A percentile compares a stretch with the other conserved stretches of the same genome.
phyloP scores from a whole-genome alignment of 2,329 filamentous ascomycete species.

The Hymenoscyphus fructigenus region DNA sequence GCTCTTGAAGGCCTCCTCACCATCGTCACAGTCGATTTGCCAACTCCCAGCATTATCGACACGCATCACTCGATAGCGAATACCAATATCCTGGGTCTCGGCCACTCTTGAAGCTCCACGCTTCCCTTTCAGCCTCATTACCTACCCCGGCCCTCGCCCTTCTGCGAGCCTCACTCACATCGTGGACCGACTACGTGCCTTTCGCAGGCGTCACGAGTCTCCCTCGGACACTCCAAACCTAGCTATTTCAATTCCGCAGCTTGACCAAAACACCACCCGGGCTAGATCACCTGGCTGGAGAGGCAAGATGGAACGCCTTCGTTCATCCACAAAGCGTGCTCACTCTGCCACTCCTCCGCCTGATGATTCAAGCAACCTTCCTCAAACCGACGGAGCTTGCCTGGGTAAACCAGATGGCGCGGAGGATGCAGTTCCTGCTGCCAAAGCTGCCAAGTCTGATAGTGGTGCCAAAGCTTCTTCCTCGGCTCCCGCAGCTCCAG shows the following conservation, averaged over 20 bases:
- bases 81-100: neutral
- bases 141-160: neutral
- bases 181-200: constrained; percentile 36
- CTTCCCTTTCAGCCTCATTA: constrained; percentile 10
- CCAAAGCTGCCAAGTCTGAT: constrained; percentile 5
- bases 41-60: neutral
- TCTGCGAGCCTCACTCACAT: constrained; percentile 17
- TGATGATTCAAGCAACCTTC: constrained; percentile 11
- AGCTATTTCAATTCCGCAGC: constrained; percentile 8
- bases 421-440: constrained; percentile 6
- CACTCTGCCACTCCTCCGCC: constrained; percentile 21
- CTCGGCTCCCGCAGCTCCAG: constrained; percentile 6
- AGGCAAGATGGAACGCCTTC: constrained; percentile 32
- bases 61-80: neutral
- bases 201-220: constrained; percentile 33
- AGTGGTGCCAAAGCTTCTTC: neutral
- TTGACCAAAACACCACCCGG: constrained; percentile 17
- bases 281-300: constrained; percentile 33
- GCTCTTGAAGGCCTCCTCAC: neutral
- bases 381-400: constrained; percentile 24
- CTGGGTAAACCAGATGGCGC: constrained; percentile 17
- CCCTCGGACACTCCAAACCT: constrained; percentile 20
- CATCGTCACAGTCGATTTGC: neutral
- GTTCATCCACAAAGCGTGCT: constrained; percentile 30
- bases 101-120: neutral